These are phyloP conservation scores for Lactuca sativa DNA, from an alignment of 129 eudicot species.

Conservation along the genomic window DNA sequence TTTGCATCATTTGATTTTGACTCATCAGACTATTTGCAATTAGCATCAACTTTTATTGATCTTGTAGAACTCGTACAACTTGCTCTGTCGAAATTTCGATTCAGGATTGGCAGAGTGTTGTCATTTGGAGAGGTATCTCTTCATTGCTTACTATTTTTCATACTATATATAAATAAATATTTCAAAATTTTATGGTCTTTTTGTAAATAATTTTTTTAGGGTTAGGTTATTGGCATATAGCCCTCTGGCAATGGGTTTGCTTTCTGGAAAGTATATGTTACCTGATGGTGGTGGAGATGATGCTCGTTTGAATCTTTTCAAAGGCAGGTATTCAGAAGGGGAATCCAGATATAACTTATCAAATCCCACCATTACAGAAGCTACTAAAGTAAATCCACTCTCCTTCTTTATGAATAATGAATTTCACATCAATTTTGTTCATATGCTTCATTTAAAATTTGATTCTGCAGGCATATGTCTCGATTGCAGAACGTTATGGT, in stretches of 20 bases:
- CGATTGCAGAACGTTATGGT: constrained; percentile 62
- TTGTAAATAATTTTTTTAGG: constrained; percentile 35
- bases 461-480: constrained; percentile 60
- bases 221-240: constrained; percentile 87
- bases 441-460: constrained; percentile 1
- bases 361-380: constrained; percentile 39
- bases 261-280: constrained; percentile 85
- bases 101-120: constrained; percentile 91
- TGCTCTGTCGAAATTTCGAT: constrained; percentile 85
- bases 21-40: neutral
- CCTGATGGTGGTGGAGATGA: constrained; percentile 64
- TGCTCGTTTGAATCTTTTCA: constrained; percentile 86
- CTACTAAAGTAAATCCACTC: constrained; percentile 48
- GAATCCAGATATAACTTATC: constrained; percentile 88
- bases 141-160: neutral
- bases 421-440: neutral
- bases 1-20: constrained; percentile 20
- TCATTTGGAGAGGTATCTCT: constrained; percentile 83
- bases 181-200: neutral
- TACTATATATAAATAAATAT: too few relatives aligned
- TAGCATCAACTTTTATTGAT: neutral
- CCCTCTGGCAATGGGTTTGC: constrained; percentile 97
- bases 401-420: constrained; percentile 18
- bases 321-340: constrained; percentile 91
- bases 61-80: constrained; percentile 76